Base-by-base conservation (phyloP, 2,329 filamentous ascomycete species). In the Fusarium agapanthi region DNA sequence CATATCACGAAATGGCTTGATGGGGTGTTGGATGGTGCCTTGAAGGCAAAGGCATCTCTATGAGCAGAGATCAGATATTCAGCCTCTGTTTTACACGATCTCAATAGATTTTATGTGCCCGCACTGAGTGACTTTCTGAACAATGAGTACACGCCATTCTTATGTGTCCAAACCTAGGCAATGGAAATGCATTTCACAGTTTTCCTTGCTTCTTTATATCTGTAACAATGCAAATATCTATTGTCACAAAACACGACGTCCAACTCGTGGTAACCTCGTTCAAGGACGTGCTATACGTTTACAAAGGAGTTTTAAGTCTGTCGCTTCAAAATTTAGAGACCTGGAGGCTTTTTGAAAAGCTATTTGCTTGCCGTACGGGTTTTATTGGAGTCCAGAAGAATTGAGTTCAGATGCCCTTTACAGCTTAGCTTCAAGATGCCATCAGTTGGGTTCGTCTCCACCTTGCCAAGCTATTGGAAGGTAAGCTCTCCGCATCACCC, bases 1-100 rank as follows among this genome's bases (percentile, higher is more conserved):
- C 84, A 90, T 67, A 86, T 97, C 74, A 86, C 84, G 62, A 85
- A 87, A 64, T 97, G 95, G 88, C 74, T 97, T 53, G 67, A 73
- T 67, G 86, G 88, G 64, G 86, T 89, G 38, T 75, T 79, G 30
- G 62, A 72, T 7, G 75, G 76, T 20, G 71, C 63, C 14, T 50
- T 76, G 61, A 81, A 80, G 73, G 61, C 81, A 47, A 81, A 80
- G 71, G 65, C 81, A 47, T 67, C 75, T 44, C 65, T 82, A n/a
- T 78, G 37, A 72, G 41, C 20, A 14, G 30, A 18, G 30, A 40
- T 37, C 53, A 40, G 18, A 38, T 26, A 35, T 32, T 20, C 35
- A 35, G n/a, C 22, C 45, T 12, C 55, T 30, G 13, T 24, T 30
- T 28, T 44, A 43, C 22, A 41, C 22, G 32, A 43, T 8, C 18